phyloP scores from a whole-genome alignment of 257 asterid genomes.

The Ophiorrhiza pumila region DNA sequence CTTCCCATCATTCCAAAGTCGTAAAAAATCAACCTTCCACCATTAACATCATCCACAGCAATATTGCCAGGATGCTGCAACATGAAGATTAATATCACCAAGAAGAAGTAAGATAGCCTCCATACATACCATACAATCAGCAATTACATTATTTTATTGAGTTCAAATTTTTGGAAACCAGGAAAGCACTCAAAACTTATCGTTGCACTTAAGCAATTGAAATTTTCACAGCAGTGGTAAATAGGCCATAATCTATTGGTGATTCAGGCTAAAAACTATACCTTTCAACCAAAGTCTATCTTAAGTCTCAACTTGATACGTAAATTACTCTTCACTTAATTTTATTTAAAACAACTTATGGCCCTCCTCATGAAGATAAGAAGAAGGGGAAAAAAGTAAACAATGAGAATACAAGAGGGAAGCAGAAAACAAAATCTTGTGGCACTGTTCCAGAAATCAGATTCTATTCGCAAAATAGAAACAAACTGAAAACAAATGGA shows the following conservation, averaged over 20 bases:
- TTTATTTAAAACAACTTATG: background rate
- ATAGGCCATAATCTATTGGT: background rate
- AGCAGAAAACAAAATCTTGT: too few relatives aligned
- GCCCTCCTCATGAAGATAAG: background rate
- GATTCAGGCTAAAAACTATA: background rate
- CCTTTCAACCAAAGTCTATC: background rate
- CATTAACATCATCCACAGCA: slow-evolving; percentile 83
- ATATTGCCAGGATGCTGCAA: slow-evolving; percentile 89
- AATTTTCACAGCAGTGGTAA: background rate
- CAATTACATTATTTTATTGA: background rate
- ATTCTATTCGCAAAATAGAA: background rate
- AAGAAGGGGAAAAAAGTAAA: background rate
- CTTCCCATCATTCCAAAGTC: slow-evolving; percentile 99
- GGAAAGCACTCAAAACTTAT: background rate
- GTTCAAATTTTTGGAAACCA: background rate
- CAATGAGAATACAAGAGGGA: background rate
- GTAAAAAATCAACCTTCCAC: slow-evolving; percentile 84
- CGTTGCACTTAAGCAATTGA: background rate
- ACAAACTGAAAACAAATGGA: background rate
- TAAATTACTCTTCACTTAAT: background rate
- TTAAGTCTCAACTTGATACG: background rate
- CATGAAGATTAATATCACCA: slow-evolving; percentile 11
- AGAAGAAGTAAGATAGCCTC: background rate
- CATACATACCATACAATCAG: background rate
- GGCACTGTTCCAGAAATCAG: background rate